Percentiles rank a stretch among this genome's conserved stretches.
Conservation (phyloP, 257 asterid genomes). For the Dorcoceras hygrometricum region DNA sequence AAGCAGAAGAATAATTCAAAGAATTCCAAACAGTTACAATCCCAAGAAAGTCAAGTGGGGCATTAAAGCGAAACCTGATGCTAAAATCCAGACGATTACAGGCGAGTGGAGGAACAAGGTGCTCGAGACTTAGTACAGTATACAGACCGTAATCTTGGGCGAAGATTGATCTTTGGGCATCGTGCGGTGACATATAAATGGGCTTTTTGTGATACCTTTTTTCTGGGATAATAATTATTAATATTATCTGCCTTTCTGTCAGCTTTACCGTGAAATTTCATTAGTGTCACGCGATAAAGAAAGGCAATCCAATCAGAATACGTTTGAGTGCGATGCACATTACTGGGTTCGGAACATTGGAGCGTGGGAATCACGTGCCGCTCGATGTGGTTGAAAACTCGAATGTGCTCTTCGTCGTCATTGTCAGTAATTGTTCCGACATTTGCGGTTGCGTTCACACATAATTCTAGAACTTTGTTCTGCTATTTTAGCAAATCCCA, state of each 20-base stretch:
- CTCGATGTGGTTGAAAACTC: slow-evolving; percentile 6
- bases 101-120: slow-evolving; percentile 33
- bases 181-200: slow-evolving; percentile 18
- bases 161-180: not conserved
- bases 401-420: slow-evolving; percentile 17
- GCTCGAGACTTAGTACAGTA: slow-evolving; percentile 32
- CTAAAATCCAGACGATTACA: slow-evolving; percentile 36
- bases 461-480: not conserved
- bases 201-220: not conserved
- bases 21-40: slow-evolving; percentile 14
- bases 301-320: slow-evolving; percentile 36
- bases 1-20: slow-evolving; percentile 11
- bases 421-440: slow-evolving; percentile 26
- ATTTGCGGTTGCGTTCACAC: slow-evolving; percentile 32
- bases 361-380: slow-evolving; percentile 51
- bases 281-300: slow-evolving; percentile 44
- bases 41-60: slow-evolving; percentile 41
- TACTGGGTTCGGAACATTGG: slow-evolving; percentile 34
- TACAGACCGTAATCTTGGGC: slow-evolving; percentile 36
- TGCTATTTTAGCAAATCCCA: not conserved
- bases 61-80: slow-evolving; percentile 32
- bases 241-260: not conserved
- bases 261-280: slow-evolving; percentile 14
- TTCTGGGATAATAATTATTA: not conserved
- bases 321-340: slow-evolving; percentile 53